These are phyloP conservation scores for Pleodorina starrii DNA, from an alignment of 139 green algal species.

Conservation along the genomic window DNA sequence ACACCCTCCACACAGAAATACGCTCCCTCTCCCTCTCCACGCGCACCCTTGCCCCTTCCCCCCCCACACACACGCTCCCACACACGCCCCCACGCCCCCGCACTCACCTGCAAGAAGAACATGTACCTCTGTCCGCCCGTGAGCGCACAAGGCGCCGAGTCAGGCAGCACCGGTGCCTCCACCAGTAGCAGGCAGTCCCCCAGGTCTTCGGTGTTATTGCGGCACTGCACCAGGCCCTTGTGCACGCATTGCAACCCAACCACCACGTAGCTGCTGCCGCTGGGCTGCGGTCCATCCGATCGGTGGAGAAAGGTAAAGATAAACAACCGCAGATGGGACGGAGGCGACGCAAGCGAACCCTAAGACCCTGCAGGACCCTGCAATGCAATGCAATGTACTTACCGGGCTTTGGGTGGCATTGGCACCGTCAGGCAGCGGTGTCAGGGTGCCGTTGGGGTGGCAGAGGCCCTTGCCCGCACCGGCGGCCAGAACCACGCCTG, in stretches of 20 bases:
- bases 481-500: conserved; percentile 35
- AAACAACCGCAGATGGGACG: too few species aligned
- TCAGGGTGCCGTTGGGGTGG: conserved; percentile 36
- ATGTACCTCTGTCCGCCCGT: conserved; percentile 52
- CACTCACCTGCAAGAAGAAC: conserved; percentile 55
- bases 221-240: conserved; percentile 45
- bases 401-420: too few species aligned
- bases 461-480: conserved; percentile 14
- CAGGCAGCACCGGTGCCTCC: conserved; percentile 22
- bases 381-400: too few species aligned
- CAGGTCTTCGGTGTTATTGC: conserved; percentile 35
- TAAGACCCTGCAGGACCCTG: too few species aligned
- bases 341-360: too few species aligned
- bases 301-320: too few species aligned
- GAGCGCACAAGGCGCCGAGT: conserved; percentile 42
- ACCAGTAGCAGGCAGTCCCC: conserved; percentile 56
- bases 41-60: too few species aligned
- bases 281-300: not conserved
- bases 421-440: not conserved
- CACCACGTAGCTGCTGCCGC: conserved; percentile 43
- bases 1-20: too few species aligned
- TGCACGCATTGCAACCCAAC: conserved; percentile 56
- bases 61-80: too few species aligned
- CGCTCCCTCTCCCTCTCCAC: too few species aligned
- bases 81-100: too few species aligned